Conservation (phyloP, 805 yeast species). For the Lipomyces sp. region DNA sequence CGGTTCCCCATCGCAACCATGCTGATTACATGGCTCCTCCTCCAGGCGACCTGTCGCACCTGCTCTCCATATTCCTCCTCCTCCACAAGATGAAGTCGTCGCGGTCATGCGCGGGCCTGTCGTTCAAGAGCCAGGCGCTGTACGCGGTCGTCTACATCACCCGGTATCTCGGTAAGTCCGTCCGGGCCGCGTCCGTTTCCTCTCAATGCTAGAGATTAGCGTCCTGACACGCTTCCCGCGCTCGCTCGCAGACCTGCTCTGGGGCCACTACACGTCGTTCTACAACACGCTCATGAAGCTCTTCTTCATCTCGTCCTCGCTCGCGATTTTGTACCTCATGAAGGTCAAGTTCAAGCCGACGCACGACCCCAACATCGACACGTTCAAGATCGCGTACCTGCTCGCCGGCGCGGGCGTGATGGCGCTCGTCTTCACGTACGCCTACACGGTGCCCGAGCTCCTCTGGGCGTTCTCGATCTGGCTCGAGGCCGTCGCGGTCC, state of each 20-base stretch:
- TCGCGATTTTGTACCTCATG: constrained; percentile 73
- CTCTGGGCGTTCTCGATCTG: constrained; percentile 88
- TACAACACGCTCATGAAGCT: constrained; percentile 82
- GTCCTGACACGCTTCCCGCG: no score
- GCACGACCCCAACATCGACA: constrained; percentile 61
- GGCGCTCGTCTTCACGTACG: constrained; percentile 62
- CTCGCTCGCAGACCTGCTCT: constrained; percentile 42
- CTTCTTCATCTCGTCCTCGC: constrained; percentile 70
- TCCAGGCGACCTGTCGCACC: constrained; percentile 75
- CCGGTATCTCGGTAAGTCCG: constrained; percentile 65
- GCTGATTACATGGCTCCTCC: not conserved
- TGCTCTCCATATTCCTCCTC: constrained; percentile 72
- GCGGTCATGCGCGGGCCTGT: constrained; percentile 74
- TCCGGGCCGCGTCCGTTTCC: constrained; percentile 37
- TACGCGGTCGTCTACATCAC: constrained; percentile 71
- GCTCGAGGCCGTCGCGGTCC: constrained; percentile 87
- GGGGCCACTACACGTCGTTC: constrained; percentile 47
- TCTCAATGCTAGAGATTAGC: not conserved
- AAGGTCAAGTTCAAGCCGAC: constrained; percentile 54
- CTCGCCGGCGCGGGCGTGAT: constrained; percentile 58
- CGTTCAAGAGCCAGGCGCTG: constrained; percentile 80
- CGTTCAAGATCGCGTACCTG: constrained; percentile 71
- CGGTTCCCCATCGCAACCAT: not conserved
- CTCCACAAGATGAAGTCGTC: constrained; percentile 64
- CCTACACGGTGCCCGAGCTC: constrained; percentile 56